Conservation (phyloP, 148 eudicot genomes). For the Persicaria maculosa region DNA sequence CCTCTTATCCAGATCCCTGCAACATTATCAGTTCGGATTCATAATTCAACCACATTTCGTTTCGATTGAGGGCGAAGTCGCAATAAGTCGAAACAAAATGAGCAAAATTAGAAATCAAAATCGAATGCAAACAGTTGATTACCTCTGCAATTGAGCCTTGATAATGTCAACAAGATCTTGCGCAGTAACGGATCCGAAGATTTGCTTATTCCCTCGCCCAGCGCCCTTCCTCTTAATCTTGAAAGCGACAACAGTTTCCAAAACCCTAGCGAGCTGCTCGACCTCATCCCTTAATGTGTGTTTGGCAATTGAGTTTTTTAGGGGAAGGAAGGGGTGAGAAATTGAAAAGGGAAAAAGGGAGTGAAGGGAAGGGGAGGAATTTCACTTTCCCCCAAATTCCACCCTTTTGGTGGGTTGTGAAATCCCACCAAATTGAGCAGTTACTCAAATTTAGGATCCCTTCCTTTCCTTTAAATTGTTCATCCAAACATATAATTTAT, state of each 20-base stretch:
- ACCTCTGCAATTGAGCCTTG: conserved; percentile 96
- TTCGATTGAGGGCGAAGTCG: too few relatives aligned
- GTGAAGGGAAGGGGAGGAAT: too few relatives aligned
- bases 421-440: too few relatives aligned
- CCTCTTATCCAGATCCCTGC: conserved; percentile 81
- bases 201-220: conserved; percentile 76
- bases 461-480: too few relatives aligned
- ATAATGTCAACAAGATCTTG: conserved; percentile 97
- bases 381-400: too few relatives aligned
- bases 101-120: not conserved
- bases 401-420: too few relatives aligned
- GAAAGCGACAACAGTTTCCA: conserved; percentile 90
- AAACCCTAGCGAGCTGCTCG: conserved; percentile 70
- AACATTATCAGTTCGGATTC: not conserved
- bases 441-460: too few relatives aligned
- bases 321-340: too few relatives aligned
- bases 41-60: too few relatives aligned
- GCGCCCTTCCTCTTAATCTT: conserved; percentile 79
- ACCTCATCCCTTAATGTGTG: conserved; percentile 95
- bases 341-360: too few relatives aligned
- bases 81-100: not conserved
- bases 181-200: conserved; percentile 87
- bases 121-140: not conserved
- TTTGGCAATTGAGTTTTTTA: too few relatives aligned
- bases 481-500: too few relatives aligned